These are phyloP conservation scores for Trichosanthes cucumerina DNA, from an alignment of 306 rosid species.

Conservation along the genomic window DNA sequence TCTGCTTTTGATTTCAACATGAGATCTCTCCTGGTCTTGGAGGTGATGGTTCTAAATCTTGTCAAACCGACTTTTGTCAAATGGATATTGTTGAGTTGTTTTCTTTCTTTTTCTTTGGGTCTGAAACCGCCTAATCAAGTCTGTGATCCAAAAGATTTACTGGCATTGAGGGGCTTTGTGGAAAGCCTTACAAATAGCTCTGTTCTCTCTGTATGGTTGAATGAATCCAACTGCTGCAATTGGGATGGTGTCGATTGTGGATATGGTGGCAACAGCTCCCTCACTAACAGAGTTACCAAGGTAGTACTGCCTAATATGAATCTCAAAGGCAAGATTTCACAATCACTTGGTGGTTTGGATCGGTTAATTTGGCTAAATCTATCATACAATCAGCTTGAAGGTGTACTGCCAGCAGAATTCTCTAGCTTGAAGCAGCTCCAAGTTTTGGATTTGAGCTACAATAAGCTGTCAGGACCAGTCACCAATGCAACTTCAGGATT, in stretches of 20 bases:
- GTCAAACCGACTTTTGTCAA: conserved; percentile 25
- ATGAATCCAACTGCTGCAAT: conserved; percentile 41
- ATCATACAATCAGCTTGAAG: conserved; percentile 48
- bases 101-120: conserved; percentile 29
- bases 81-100: conserved; percentile 40
- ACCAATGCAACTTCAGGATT: conserved; percentile 35
- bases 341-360: conserved; percentile 38
- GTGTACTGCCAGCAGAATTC: conserved; percentile 45
- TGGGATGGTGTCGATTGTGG: conserved; percentile 68
- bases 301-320: conserved; percentile 41
- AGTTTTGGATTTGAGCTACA: conserved; percentile 62
- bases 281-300: conserved; percentile 39
- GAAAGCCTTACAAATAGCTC: conserved; percentile 40
- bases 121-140: conserved; percentile 17
- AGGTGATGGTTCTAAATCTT: conserved; percentile 28
- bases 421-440: conserved; percentile 43
- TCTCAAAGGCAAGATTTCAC: conserved; percentile 53
- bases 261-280: conserved; percentile 22
- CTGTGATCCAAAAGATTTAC: conserved; percentile 46
- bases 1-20: conserved; percentile 19
- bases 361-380: conserved; percentile 46
- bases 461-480: conserved; percentile 44
- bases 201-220: conserved; percentile 35
- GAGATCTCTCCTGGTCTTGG: conserved; percentile 26
- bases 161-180: conserved; percentile 54